A percentile compares a stretch with the other conserved stretches of the same genome.
phyloP scores from a whole-genome alignment of 495 filamentous ascomycete species.

The Hypoxylon lenormandii region DNA sequence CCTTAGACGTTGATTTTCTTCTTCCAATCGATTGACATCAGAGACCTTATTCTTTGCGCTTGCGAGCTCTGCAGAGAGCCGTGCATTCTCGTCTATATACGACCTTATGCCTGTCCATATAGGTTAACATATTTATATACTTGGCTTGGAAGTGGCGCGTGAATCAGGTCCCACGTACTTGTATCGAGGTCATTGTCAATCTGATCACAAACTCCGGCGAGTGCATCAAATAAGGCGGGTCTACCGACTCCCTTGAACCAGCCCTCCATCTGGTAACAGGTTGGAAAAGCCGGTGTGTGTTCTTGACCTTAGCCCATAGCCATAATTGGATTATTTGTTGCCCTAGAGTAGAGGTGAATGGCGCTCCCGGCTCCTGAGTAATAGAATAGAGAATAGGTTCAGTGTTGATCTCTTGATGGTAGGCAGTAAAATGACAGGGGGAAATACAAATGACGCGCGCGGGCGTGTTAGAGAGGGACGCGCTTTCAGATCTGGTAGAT shows the following conservation, averaged over 20 bases:
- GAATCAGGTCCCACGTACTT: conserved; percentile 47
- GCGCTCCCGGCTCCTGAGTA: too few species aligned
- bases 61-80: conserved; percentile 49
- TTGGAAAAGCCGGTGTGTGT: background rate
- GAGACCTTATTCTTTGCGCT: conserved; percentile 44
- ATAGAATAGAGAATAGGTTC: too few species aligned
- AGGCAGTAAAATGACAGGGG: background rate
- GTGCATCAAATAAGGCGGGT: conserved; percentile 56
- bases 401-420: too few species aligned
- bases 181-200: conserved; percentile 53
- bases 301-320: background rate
- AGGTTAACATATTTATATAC: conserved; percentile 7
- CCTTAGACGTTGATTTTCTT: conserved; percentile 54
- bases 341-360: background rate
- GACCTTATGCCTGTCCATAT: conserved; percentile 20
- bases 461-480: conserved; percentile 18
- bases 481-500: conserved; percentile 22
- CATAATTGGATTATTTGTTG: conserved; percentile 8
- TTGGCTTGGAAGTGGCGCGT: background rate
- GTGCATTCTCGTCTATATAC: conserved; percentile 28
- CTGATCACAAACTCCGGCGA: conserved; percentile 55
- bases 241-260: conserved; percentile 55
- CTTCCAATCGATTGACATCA: conserved; percentile 45
- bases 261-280: conserved; percentile 48
- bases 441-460: conserved; percentile 5